Evolutionary conservation across 768 basidiomycete species (phyloP), one percentile per base, ranked within the genome.

Genomic region (Agaricus blazei): DNA sequence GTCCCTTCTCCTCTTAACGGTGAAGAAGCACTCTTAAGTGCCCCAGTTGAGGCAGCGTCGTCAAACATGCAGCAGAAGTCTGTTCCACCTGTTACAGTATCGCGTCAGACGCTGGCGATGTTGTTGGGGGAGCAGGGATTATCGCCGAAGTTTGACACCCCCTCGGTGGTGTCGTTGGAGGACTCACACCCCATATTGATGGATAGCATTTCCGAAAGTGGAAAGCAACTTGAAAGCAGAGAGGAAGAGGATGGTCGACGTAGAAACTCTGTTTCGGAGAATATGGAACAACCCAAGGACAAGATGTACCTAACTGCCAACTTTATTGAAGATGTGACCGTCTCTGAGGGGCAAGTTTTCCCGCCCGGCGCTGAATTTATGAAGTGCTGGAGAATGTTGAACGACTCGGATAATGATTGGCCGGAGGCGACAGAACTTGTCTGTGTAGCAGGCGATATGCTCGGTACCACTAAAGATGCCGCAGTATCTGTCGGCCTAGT

Each of bases 311-410:
- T 87, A 56, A 74, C 74, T 37, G 87, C 88, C 3, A 71, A 70
- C 4, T 85, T 85, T 58, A 57, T 91, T 5, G 74, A 75, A 36
- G 87, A 92, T 64, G 75, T 84, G 40, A 91, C 88, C 34, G 84
- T 90, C 48, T 73, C 80, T 3, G 85, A 88, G 60, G 90, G 90
- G 0, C 88, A 90, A 61, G 68, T 75, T 24, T 87, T 93, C 64
- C 88, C 89, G 29, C 84, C 89, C 6, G 91, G 91, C 34, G 89
- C 88, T 0, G 88, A 89, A 65, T 94, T 93, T 62, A 80, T 91
- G 53, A 93, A 93, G 69, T 83, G 82, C 23, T 94, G 91, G 91
- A 74, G 76, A 54, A 77, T 93, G 74, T 58, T 75, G 29, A 94
- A 94, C 62, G 78, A 78, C 60, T 85, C 90, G 14, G 63, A 61